Base-by-base conservation (phyloP, 1,139 yeast species). In the Nematodospora anomalae region DNA sequence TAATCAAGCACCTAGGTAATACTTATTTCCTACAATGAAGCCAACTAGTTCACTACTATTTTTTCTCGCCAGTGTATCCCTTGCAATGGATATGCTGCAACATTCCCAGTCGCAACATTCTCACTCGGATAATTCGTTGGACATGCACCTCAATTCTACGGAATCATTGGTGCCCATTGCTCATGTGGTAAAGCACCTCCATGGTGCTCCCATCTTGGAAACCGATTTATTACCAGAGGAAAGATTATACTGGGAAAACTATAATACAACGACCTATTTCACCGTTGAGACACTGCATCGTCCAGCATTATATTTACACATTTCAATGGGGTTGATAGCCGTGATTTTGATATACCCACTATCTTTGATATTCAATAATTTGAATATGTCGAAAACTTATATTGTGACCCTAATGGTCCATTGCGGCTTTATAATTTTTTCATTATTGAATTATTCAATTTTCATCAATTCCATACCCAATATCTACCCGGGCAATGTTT, bases 251-350 rank as follows among this genome's bases (percentile, higher is more conserved):
- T 90, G 97, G 97, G 82, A 80, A 38, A 58, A 61, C 26, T 90
- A 88, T 60, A 79, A 85, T 52, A 79, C 95, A n/a, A 83, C 94
- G 5, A 83, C 88, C 10, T 89, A 75, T 57, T 77, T 87, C 60
- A 79, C 75, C 9, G 62, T 78, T n/a, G 75, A 73, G 1, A 54
- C 73, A 1, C 58, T 68, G 4, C 74, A 74, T 46, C 73, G 76
- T 42, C 44, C 67, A n/a, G 73, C 81, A 2, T 63, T 90, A 32
- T 66, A 70, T 49, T 52, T 71, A 32, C 97, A 90, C 52, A 64
- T 81, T 7, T 51, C 56, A 2, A 55, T 78, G 13, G 62, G 80
- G 16, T 36, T 68, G 3, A 8, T 68, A 0, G 61, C 84, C 0
- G 71, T 80, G 47, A 58, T 79, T 12, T 51, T 83, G 22, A 42